A percentile compares a stretch with the other conserved stretches of the same genome.
phyloP scores from a whole-genome alignment of 2,329 filamentous ascomycete species.

The Elsinoe fawcettii region DNA sequence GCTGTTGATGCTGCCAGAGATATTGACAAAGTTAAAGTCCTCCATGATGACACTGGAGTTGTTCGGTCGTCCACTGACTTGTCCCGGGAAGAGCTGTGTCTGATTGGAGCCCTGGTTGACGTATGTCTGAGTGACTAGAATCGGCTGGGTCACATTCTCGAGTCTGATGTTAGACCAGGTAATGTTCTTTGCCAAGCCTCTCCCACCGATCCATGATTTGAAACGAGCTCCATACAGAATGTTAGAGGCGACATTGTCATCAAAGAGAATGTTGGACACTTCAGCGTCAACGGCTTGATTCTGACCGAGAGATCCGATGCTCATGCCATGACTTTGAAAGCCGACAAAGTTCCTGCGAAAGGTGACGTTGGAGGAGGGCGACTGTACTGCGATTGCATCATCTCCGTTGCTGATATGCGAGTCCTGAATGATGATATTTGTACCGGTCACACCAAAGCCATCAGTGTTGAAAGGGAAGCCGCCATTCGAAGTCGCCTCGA shows the following conservation, averaged over 20 bases:
- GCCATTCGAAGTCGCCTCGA: constrained; percentile 33
- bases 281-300: constrained; percentile 32
- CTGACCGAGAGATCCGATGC: constrained; percentile 38
- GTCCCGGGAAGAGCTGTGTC: constrained; percentile 25
- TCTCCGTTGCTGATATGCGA: constrained; percentile 38
- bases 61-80: constrained; percentile 27
- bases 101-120: constrained; percentile 33
- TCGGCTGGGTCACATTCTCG: constrained; percentile 40
- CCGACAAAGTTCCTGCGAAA: constrained; percentile 37
- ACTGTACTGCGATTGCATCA: constrained; percentile 37
- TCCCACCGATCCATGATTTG: constrained; percentile 39
- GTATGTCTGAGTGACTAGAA: constrained; percentile 42
- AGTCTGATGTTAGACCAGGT: constrained; percentile 39
- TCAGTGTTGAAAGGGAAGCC: constrained; percentile 39
- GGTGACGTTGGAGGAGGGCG: constrained; percentile 33
- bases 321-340: constrained; percentile 38
- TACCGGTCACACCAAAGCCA: constrained; percentile 30
- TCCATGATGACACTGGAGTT: constrained; percentile 37
- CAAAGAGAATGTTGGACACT: constrained; percentile 37
- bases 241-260: constrained; percentile 37
- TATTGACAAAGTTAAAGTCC: constrained; percentile 37
- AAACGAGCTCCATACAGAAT: constrained; percentile 38
- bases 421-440: constrained; percentile 26
- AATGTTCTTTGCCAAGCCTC: constrained; percentile 37
- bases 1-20: constrained; percentile 37